Base-by-base conservation (phyloP, 2,329 filamentous ascomycete species). In the Clarireedia homoeocarpa region DNA sequence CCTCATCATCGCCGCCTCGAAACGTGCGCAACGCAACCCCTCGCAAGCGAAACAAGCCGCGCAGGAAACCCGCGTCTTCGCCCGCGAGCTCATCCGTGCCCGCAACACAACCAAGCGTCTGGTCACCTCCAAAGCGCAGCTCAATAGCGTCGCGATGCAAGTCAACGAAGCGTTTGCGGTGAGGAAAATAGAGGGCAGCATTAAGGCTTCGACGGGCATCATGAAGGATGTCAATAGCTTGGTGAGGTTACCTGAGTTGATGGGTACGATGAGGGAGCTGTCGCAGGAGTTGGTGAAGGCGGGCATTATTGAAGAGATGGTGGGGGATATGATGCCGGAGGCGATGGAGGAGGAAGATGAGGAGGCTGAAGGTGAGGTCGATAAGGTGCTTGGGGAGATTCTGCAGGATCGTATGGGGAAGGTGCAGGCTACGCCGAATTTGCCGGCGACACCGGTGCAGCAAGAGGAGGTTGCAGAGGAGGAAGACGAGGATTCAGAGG, bases 271-370 rank as follows among this genome's bases (percentile, higher is more conserved):
- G 92, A 79, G 84, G 61, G 89, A 95, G 71, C 76, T 97, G 50
- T 87, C 85, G 66, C 79, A 86, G 57, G 94, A 97, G 77, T 74
- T 97, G 63, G 88, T 96, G 71, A 95, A 91, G 75, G 92, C 94
- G 2, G 94, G 92, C 15, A 92, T 99, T 62, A 95, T 97, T 59
- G 92, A 97, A 77, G 94, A 99, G 75, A 96, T 97, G 88, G 84
- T 95, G 4, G 88, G 86, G 48, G 92, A 97, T 70, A 84, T 80
- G 45, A 75, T 97, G 62, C 89, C 91, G n/a, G 81, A 85, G 62
- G 85, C 91, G 56, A 73, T 85, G 51, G 75, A 89, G 51, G 84
- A 86, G 57, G 83, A 88, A 58, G 89, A 89, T 59, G 88, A 85
- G 5, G 86, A 89, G 71, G 84, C 80, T 2, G 86, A 89, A 71